A percentile compares a stretch with the other conserved stretches of the same genome.
These are phyloP conservation scores for Solanum piurae DNA, from an alignment of 257 asterid species.

Conservation along the genomic window DNA sequence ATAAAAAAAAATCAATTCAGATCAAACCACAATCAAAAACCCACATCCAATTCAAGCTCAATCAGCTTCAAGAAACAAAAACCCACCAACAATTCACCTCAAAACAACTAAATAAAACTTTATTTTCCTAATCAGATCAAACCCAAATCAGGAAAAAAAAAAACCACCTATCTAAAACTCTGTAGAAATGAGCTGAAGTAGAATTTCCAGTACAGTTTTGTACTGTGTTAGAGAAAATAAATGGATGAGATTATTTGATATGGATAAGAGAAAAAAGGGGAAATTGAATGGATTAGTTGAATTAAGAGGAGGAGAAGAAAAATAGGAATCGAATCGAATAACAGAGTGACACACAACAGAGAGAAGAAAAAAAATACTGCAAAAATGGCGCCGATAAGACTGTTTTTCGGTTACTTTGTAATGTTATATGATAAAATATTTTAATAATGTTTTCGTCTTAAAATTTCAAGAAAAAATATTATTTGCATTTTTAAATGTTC, in stretches of 20 bases:
- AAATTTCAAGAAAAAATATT: too few relatives aligned
- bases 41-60: neutral
- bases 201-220: conserved; percentile 4
- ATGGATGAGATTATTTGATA: neutral
- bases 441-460: neutral
- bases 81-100: neutral
- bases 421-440: neutral
- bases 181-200: neutral
- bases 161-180: neutral
- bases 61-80: neutral
- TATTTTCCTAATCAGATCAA: neutral
- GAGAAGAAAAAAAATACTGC: conserved; percentile 17
- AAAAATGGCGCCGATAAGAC: conserved; percentile 20
- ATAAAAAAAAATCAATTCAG: neutral
- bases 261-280: conserved; percentile 1
- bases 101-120: neutral
- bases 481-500: too few relatives aligned
- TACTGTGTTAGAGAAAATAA: neutral
- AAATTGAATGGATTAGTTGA: neutral
- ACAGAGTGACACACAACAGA: neutral
- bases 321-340: neutral
- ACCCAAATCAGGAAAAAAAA: neutral
- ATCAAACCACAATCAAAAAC: neutral
- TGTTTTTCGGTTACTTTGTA: neutral
- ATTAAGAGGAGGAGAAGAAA: conserved; percentile 6